Percentiles rank a stretch among this genome's conserved stretches.
These are phyloP conservation scores for Aspergillus transmontanensis DNA, from an alignment of 2,329 filamentous ascomycete species.

Conservation along the genomic window DNA sequence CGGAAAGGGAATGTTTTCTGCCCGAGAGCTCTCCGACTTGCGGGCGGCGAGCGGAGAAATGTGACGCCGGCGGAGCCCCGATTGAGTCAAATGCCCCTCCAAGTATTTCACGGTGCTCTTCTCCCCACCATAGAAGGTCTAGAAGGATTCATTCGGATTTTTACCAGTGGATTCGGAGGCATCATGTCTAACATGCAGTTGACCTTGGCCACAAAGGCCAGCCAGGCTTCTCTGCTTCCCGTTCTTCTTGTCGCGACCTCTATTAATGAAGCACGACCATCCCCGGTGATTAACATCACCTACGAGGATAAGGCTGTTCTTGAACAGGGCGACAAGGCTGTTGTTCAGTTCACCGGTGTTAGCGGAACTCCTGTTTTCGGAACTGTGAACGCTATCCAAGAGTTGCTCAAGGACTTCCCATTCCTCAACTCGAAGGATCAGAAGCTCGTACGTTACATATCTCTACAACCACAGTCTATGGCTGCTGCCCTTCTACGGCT, in stretches of 20 bases:
- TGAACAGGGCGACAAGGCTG: conserved; percentile 36
- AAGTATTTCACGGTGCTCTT: conserved; percentile 10
- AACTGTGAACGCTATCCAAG: conserved; percentile 33
- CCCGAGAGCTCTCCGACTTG: conserved; percentile 28
- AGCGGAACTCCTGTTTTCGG: conserved; percentile 35
- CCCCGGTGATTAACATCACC: conserved; percentile 37
- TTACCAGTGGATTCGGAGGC: conserved; percentile 8
- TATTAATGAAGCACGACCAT: conserved; percentile 40
- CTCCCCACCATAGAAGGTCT: conserved; percentile 8
- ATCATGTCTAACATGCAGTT: conserved; percentile 38
- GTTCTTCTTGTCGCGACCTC: conserved; percentile 44
- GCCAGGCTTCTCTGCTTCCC: conserved; percentile 44
- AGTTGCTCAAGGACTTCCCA: conserved; percentile 38
- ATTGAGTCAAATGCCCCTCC: conserved; percentile 30
- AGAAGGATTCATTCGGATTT: neutral
- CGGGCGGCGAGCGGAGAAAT: conserved; percentile 38
- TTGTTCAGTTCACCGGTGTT: conserved; percentile 34
- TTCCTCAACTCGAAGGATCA: conserved; percentile 41
- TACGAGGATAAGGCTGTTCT: conserved; percentile 42
- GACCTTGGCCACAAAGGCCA: conserved; percentile 43
- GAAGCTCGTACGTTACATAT: conserved; percentile 30
- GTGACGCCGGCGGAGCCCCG: conserved; percentile 27
- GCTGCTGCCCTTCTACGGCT: neutral
- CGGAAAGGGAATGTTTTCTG: conserved; percentile 37
- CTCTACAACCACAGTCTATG: neutral